phyloP scores from a whole-genome alignment of 2,329 filamentous ascomycete species.

The Neospermospora avenae region DNA sequence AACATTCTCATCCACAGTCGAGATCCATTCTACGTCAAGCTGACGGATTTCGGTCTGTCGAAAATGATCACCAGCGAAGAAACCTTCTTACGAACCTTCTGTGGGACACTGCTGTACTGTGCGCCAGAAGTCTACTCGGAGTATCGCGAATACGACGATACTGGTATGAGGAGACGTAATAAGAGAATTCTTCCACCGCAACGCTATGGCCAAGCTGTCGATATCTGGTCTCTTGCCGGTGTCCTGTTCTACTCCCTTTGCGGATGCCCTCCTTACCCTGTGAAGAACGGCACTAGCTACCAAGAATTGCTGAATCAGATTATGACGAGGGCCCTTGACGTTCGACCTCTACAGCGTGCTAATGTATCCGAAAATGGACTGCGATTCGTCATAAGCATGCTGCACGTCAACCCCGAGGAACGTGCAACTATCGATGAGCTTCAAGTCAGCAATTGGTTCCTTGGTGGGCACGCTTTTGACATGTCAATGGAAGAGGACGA shows the following conservation, averaged over 20 bases:
- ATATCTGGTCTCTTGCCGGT: slow-evolving; percentile 94
- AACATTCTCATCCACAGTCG: slow-evolving; percentile 82
- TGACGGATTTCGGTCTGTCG: slow-evolving; percentile 94
- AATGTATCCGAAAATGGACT: slow-evolving; percentile 65
- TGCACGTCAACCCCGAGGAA: slow-evolving; percentile 74
- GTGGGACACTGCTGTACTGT: slow-evolving; percentile 92
- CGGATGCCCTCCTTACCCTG: slow-evolving; percentile 75
- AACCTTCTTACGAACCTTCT: slow-evolving; percentile 94
- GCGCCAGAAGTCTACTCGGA: slow-evolving; percentile 93
- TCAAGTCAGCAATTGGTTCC: slow-evolving; percentile 72
- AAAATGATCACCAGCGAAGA: slow-evolving; percentile 89
- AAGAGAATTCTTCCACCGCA: slow-evolving; percentile 38
- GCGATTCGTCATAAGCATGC: slow-evolving; percentile 73
- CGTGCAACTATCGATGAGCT: slow-evolving; percentile 72
- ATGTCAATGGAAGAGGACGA: slow-evolving; percentile 28
- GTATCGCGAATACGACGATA: slow-evolving; percentile 64
- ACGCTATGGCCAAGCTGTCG: slow-evolving; percentile 86
- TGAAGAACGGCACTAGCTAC: slow-evolving; percentile 70
- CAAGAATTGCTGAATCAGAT: slow-evolving; percentile 80
- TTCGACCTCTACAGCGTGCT: slow-evolving; percentile 54
- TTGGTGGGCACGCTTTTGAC: slow-evolving; percentile 20
- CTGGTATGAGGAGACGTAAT: slow-evolving; percentile 50
- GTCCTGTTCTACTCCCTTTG: slow-evolving; percentile 88
- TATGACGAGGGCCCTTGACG: slow-evolving; percentile 73
- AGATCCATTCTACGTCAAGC: slow-evolving; percentile 76